A percentile compares a stretch with the other conserved stretches of the same genome.
These are phyloP conservation scores for Immersiporthe knoxdaviesiana DNA, from an alignment of 2,329 filamentous ascomycete species.

Conservation along the genomic window DNA sequence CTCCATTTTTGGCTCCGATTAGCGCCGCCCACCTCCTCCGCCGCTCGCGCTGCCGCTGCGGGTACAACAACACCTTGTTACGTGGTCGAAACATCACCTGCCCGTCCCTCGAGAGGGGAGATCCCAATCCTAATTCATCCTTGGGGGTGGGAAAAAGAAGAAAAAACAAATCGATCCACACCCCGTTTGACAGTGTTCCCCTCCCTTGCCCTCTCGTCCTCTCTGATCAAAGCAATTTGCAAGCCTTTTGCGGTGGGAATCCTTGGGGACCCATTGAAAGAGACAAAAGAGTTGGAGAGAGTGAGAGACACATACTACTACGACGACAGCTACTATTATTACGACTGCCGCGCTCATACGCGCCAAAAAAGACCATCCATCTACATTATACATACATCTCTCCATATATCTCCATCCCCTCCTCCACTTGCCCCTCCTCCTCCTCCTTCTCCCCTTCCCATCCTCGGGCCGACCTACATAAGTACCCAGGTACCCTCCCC, in stretches of 20 bases:
- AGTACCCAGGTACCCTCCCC: background rate
- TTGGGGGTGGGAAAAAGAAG: background rate
- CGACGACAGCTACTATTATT: no score
- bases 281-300: background rate
- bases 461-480: background rate
- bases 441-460: background rate
- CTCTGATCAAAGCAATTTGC: slow-evolving; percentile 22
- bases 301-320: background rate
- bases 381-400: background rate
- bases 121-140: slow-evolving; percentile 3
- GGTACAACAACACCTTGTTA: slow-evolving; percentile 23
- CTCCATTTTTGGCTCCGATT: slow-evolving; percentile 19
- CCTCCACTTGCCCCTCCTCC: background rate
- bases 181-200: slow-evolving; percentile 1
- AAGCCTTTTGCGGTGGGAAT: background rate
- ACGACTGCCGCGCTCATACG: background rate
- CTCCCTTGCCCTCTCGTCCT: slow-evolving; percentile 13
- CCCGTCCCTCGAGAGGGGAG: slow-evolving; percentile 6
- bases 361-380: background rate
- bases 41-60: slow-evolving; percentile 12
- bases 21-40: slow-evolving; percentile 19
- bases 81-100: slow-evolving; percentile 27
- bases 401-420: background rate
- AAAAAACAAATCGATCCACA: slow-evolving; percentile 1
- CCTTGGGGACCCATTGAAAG: background rate